Percentiles rank a stretch among this genome's conserved stretches.
phyloP scores from a whole-genome alignment of 2,329 filamentous ascomycete species.

The Trichoderma sp. region DNA sequence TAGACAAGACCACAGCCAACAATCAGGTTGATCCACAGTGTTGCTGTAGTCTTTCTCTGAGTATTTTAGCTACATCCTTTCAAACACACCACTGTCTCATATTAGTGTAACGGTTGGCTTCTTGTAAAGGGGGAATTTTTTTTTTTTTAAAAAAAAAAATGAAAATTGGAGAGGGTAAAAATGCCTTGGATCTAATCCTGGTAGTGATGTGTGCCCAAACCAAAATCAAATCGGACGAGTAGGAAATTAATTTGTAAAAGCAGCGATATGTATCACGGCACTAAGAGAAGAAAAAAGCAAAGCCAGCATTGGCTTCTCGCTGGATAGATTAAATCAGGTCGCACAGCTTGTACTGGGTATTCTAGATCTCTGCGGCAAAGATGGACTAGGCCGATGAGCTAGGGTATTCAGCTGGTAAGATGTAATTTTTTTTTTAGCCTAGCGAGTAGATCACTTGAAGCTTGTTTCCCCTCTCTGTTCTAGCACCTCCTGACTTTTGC shows the following conservation, averaged over 20 bases:
- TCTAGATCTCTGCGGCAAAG: conserved; percentile 5
- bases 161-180: not conserved
- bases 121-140: not conserved
- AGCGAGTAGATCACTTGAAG: conserved; percentile 16
- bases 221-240: not conserved
- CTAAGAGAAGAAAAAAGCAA: not conserved
- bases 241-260: not conserved
- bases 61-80: conserved; percentile 2
- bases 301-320: not conserved
- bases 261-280: not conserved
- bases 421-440: conserved; percentile 9
- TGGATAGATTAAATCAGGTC: not conserved
- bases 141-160: not conserved
- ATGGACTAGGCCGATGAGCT: not conserved
- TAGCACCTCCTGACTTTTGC: not conserved
- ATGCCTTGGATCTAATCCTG: not conserved
- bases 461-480: not conserved
- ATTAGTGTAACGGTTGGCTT: not conserved
- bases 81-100: conserved; percentile 18
- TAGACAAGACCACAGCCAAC: not conserved
- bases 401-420: conserved; percentile 15
- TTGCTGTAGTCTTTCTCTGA: not conserved
- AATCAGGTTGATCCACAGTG: not conserved
- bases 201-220: not conserved
- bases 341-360: not conserved